A percentile compares a stretch with the other conserved stretches of the same genome.
phyloP scores from a whole-genome alignment of 352 stramenopile genomes.

The Peronosclerospora sorghi region DNA sequence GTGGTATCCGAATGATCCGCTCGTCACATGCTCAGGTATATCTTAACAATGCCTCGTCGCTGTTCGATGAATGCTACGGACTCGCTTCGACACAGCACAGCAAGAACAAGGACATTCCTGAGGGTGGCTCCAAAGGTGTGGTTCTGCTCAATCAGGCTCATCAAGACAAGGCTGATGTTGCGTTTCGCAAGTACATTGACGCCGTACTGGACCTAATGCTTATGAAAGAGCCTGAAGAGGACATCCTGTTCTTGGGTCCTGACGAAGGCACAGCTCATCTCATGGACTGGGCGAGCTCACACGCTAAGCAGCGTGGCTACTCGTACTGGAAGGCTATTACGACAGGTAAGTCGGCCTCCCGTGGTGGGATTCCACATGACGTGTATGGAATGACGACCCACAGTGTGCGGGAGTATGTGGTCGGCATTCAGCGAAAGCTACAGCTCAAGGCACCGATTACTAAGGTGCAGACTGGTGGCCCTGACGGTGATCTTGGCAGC shows the following conservation, averaged over 20 bases:
- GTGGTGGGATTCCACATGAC: constrained; percentile 96
- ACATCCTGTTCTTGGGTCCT: constrained; percentile 95
- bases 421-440: constrained; percentile 88
- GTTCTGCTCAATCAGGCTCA: constrained; percentile 90
- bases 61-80: constrained; percentile 95
- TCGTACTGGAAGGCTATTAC: constrained; percentile 94
- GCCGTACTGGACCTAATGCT: constrained; percentile 94
- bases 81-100: constrained; percentile 95
- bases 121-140: constrained; percentile 96
- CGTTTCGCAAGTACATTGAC: constrained; percentile 95
- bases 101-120: constrained; percentile 99
- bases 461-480: constrained; percentile 94
- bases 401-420: constrained; percentile 94
- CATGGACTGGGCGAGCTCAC: constrained; percentile 91
- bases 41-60: constrained; percentile 80
- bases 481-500: constrained; percentile 94
- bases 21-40: constrained; percentile 84
- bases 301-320: constrained; percentile 89
- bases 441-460: constrained; percentile 89
- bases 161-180: constrained; percentile 74
- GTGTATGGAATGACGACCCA: constrained; percentile 96
- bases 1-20: constrained; percentile 89
- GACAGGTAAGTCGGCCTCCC: constrained; percentile 90
- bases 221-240: constrained; percentile 90
- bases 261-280: constrained; percentile 97